Evolutionary conservation across 164 flowering plant genomes (phyloP), one percentile per base, ranked within the genome.

Genomic region (Vitis amurensis): DNA sequence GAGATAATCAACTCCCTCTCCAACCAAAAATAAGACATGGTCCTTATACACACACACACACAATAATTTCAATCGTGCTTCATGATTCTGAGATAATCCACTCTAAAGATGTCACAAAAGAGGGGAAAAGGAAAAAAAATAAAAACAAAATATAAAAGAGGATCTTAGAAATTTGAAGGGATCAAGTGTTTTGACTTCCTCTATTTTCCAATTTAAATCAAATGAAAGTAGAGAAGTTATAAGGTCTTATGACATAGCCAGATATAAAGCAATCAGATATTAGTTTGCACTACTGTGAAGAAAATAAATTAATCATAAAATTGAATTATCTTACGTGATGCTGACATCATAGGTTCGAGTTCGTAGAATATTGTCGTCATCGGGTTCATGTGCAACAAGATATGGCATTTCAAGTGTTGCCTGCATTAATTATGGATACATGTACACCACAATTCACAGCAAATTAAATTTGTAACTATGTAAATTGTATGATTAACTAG

Each of bases 341-440:
- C 97, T 95, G 78, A 95, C 91, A 86, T 95, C 99, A 85, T 95
- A 95, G 37, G 99, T 93, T 76, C 99, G 83, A 13, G 99, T 95
- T 14, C 90, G 83, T 62, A 91, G 70, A 56, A 95, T 93, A 73
- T 93, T 91, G 72, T 93, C 97, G 63, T 93, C 92, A 76, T 93
- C 94, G 64, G 99, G 99, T 78, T 95, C 99, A 67, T 89, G 88
- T 69, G 93, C 97, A 62, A 88, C 87, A 50, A 90, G 82, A 82
- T 93, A 95, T 55, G 89, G 79, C 11, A 86, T 64, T 49, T 80
- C 87, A 70, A 95, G 92, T 10, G 96, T 90, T 76, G 97, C 98
- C 99, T 95, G 83, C 82, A 83, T 68, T 53, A 37, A 51, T 65
- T 53, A 64, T 8, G 37, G 17, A 52, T 29, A 76, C 14, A 73